These are phyloP conservation scores for Musa schizocarpa DNA, from an alignment of 176 grass and related monocot genomes.

Conservation along the genomic window DNA sequence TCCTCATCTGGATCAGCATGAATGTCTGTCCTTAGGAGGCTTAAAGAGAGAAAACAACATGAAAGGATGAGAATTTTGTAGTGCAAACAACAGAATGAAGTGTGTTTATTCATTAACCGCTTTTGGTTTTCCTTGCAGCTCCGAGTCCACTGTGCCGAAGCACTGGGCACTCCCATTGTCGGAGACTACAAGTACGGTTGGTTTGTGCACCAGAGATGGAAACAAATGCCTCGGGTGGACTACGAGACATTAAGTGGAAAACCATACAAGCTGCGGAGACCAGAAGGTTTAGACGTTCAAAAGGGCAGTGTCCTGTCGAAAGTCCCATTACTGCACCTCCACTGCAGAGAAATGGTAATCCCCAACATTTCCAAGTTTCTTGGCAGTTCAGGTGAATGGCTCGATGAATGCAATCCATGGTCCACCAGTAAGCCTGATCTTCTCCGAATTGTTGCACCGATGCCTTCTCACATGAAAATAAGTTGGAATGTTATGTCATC, in stretches of 20 bases:
- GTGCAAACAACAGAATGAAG: too few relatives aligned
- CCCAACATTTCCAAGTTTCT: constrained; percentile 68
- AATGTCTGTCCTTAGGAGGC: too few relatives aligned
- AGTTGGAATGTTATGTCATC: constrained; percentile 91
- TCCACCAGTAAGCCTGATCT: constrained; percentile 46
- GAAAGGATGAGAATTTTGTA: too few relatives aligned
- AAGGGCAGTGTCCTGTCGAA: constrained; percentile 77
- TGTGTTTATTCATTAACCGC: not conserved
- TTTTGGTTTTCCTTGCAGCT: constrained; percentile 35
- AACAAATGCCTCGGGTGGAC: constrained; percentile 52
- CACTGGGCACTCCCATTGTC: constrained; percentile 65
- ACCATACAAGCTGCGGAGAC: constrained; percentile 56
- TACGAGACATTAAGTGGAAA: constrained; percentile 51
- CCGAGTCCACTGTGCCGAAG: constrained; percentile 76
- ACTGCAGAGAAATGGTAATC: constrained; percentile 85
- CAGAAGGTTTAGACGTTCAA: constrained; percentile 64
- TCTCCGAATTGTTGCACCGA: constrained; percentile 42
- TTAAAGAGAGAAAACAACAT: too few relatives aligned
- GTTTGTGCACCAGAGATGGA: constrained; percentile 77
- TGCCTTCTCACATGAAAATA: constrained; percentile 72
- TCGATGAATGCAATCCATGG: constrained; percentile 33
- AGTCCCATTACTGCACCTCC: constrained; percentile 72
- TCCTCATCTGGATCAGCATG: too few relatives aligned
- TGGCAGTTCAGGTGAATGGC: constrained; percentile 43
- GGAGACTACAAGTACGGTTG: constrained; percentile 87